These are phyloP conservation scores for Paramyrothecium sp. DNA, from an alignment of 2,329 filamentous ascomycete genomes.

Conservation along the genomic window DNA sequence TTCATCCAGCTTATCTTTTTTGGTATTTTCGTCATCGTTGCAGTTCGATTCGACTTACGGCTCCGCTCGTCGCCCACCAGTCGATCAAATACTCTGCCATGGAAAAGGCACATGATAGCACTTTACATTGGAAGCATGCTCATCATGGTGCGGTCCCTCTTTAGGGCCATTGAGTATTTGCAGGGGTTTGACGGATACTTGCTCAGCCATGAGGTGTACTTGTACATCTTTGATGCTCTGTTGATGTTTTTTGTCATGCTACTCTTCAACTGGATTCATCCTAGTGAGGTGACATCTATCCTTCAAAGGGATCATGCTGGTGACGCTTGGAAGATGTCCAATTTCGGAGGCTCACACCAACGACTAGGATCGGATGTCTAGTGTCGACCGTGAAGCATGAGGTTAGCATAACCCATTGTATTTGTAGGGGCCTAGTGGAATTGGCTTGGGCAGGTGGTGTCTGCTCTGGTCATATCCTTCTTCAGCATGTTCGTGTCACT, in stretches of 20 bases:
- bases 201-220: slow-evolving; percentile 24
- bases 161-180: slow-evolving; percentile 38
- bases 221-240: slow-evolving; percentile 33
- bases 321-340: slow-evolving; percentile 8
- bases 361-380: neutral
- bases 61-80: slow-evolving; percentile 7
- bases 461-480: no score
- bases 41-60: slow-evolving; percentile 38
- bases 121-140: slow-evolving; percentile 21
- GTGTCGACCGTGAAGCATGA: no score
- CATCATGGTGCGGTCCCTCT: slow-evolving; percentile 38
- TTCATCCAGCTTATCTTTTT: slow-evolving; percentile 54
- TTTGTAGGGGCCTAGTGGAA: no score
- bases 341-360: neutral
- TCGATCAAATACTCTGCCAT: slow-evolving; percentile 16
- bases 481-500: no score
- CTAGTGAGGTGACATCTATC: slow-evolving; percentile 6
- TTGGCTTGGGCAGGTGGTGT: no score
- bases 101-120: slow-evolving; percentile 23
- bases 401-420: no score
- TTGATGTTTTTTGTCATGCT: slow-evolving; percentile 38
- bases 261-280: slow-evolving; percentile 39
- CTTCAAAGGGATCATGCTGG: slow-evolving; percentile 13
- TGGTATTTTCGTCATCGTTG: slow-evolving; percentile 46
- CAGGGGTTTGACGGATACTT: slow-evolving; percentile 28